A percentile compares a stretch with the other conserved stretches of the same genome.
phyloP scores from a whole-genome alignment of 2,329 filamentous ascomycete species.

The Nothomitra cinnamomea region DNA sequence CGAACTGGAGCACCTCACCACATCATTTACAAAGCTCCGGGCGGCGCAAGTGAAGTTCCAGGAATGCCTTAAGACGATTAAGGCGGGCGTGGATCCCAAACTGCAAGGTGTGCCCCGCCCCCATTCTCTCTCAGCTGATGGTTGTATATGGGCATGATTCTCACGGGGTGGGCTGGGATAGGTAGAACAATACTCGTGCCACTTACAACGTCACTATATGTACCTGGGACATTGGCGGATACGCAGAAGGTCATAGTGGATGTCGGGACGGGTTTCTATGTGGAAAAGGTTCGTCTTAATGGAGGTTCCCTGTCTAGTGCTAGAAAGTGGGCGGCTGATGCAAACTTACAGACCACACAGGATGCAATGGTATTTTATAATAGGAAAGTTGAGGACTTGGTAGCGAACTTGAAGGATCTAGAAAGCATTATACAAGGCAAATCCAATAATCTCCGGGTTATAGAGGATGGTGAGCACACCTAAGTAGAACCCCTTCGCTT shows the following conservation, averaged over 20 bases:
- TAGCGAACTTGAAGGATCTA: slow-evolving; percentile 46
- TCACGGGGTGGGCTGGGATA: slow-evolving; percentile 13
- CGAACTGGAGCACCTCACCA: slow-evolving; percentile 85
- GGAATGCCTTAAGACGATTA: slow-evolving; percentile 71
- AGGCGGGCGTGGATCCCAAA: slow-evolving; percentile 32
- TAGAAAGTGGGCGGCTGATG: neutral
- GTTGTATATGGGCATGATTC: neutral
- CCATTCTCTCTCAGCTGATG: slow-evolving; percentile 17
- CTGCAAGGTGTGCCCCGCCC: slow-evolving; percentile 18
- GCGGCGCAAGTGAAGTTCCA: slow-evolving; percentile 81
- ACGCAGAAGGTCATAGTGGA: slow-evolving; percentile 72
- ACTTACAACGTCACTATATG: slow-evolving; percentile 85
- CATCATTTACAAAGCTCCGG: slow-evolving; percentile 77
- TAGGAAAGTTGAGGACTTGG: slow-evolving; percentile 48
- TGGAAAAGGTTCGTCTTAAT: slow-evolving; percentile 55
- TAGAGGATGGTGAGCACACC: slow-evolving; percentile 59
- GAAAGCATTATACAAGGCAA: slow-evolving; percentile 58
- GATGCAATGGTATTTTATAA: slow-evolving; percentile 52
- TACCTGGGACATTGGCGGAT: slow-evolving; percentile 62
- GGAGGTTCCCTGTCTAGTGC: neutral
- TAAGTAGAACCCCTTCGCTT: neutral
- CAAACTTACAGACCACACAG: slow-evolving; percentile 27
- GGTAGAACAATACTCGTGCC: slow-evolving; percentile 67
- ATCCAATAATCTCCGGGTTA: slow-evolving; percentile 64
- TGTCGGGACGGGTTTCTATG: slow-evolving; percentile 82